phyloP scores from a whole-genome alignment of 352 stramenopile genomes.

The Pythium sp. region DNA sequence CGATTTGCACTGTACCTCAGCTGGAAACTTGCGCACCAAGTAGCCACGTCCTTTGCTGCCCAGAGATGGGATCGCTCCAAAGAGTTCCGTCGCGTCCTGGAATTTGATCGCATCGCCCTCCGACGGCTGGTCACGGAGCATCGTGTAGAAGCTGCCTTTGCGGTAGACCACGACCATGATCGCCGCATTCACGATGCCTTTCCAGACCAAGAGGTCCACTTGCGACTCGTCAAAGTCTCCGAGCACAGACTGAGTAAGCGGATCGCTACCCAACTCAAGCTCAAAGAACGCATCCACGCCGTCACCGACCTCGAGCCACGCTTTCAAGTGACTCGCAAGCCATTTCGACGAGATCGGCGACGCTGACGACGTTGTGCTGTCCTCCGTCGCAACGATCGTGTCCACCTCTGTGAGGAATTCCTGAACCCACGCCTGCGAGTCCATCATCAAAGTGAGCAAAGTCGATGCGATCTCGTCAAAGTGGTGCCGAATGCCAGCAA shows the following conservation, averaged over 20 bases:
- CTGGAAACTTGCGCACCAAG: slow-evolving; percentile 40
- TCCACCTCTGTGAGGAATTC: slow-evolving; percentile 50
- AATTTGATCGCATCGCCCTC: slow-evolving; percentile 22
- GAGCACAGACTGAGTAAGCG: slow-evolving; percentile 14
- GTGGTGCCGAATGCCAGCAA: slow-evolving; percentile 18
- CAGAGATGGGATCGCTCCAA: slow-evolving; percentile 38
- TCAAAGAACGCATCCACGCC: slow-evolving; percentile 61
- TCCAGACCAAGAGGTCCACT: slow-evolving; percentile 55
- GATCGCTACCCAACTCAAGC: slow-evolving; percentile 33
- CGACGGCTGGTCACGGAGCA: slow-evolving; percentile 25
- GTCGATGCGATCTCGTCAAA: slow-evolving; percentile 31
- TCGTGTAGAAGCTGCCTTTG: slow-evolving; percentile 47
- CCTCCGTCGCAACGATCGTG: slow-evolving; percentile 19
- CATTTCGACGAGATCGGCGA: slow-evolving; percentile 19
- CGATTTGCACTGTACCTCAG: slow-evolving; percentile 7
- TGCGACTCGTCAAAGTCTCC: slow-evolving; percentile 17
- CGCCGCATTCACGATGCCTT: slow-evolving; percentile 50
- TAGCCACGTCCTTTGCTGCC: slow-evolving; percentile 53
- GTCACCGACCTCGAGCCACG: slow-evolving; percentile 52
- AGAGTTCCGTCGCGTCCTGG: slow-evolving; percentile 40
- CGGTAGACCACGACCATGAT: slow-evolving; percentile 56
- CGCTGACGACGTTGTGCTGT: slow-evolving; percentile 5
- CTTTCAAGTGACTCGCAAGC: slow-evolving; percentile 40
- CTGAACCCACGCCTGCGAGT: slow-evolving; percentile 53
- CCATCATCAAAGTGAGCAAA: slow-evolving; percentile 41